Conservation (phyloP, 768 basidiomycete genomes). For the Xerocomus potaroensis region DNA sequence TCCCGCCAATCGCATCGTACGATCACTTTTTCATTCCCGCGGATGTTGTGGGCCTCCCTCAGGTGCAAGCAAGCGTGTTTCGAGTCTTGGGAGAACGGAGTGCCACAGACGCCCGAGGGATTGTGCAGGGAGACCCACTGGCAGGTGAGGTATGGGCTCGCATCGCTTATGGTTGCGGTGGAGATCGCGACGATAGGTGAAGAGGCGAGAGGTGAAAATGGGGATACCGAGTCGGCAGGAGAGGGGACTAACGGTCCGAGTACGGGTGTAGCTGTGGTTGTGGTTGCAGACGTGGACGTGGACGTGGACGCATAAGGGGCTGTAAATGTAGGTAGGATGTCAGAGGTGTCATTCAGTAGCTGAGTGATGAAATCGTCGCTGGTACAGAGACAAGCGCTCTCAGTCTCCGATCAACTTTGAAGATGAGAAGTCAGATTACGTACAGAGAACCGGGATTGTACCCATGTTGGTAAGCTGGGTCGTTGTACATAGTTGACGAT, state of each 20-base stretch:
- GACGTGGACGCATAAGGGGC: too few relatives aligned
- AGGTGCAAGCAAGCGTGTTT: constrained; percentile 9
- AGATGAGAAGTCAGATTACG: not conserved
- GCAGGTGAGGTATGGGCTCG: not conserved
- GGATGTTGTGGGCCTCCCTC: constrained; percentile 9
- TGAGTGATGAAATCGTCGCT: constrained; percentile 14
- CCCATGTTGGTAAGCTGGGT: not conserved
- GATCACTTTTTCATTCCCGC: constrained; percentile 14
- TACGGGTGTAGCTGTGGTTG: not conserved
- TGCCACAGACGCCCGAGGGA: not conserved
- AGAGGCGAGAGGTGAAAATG: not conserved
- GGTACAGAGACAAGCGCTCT: not conserved
- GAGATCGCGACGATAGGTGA: not conserved
- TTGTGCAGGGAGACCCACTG: constrained; percentile 6
- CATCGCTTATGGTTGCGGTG: not conserved
- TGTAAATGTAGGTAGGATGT: not conserved
- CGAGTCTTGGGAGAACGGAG: constrained; percentile 1
- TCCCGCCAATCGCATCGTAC: constrained; percentile 11
- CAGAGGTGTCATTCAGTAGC: constrained; percentile 5
- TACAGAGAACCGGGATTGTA: constrained; percentile 8
- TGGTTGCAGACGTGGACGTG: too few relatives aligned
- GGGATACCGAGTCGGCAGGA: not conserved
- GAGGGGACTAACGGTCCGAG: not conserved
- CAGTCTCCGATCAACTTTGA: not conserved
- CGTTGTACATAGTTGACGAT: constrained; percentile 1